Conservation (phyloP, 495 filamentous ascomycete genomes). For the Lasiosphaeris hirsuta region DNA sequence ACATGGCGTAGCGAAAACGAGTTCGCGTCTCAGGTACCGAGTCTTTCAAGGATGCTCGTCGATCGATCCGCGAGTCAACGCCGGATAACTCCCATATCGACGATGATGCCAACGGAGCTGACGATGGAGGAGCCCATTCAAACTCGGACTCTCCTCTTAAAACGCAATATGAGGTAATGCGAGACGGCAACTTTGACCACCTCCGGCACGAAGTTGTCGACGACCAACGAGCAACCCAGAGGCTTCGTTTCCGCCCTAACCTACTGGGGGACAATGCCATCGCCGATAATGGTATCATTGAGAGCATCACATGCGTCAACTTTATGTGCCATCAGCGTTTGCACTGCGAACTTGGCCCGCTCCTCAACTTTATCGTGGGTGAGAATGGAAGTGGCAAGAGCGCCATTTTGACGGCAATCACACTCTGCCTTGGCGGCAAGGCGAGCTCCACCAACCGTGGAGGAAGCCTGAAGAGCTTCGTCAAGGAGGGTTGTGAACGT, state of each 20-base stretch:
- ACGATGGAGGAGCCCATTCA: not conserved
- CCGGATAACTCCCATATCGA: conserved; percentile 23
- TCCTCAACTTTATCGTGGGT: conserved; percentile 97
- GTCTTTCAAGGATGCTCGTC: conserved; percentile 20
- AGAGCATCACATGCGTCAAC: conserved; percentile 79
- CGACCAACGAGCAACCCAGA: conserved; percentile 69
- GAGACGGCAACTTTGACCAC: conserved; percentile 52
- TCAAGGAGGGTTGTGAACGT: conserved; percentile 80
- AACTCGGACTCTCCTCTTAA: conserved; percentile 33
- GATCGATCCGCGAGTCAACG: conserved; percentile 21
- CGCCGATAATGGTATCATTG: conserved; percentile 79
- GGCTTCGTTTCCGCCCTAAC: conserved; percentile 54
- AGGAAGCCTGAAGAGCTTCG: conserved; percentile 84
- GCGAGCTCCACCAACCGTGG: conserved; percentile 94
- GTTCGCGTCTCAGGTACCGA: conserved; percentile 36
- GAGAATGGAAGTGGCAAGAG: conserved; percentile 99
- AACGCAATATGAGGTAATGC: conserved; percentile 49
- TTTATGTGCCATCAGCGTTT: conserved; percentile 93
- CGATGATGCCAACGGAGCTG: conserved; percentile 33
- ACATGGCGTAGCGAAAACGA: conserved; percentile 39
- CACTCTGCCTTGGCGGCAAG: conserved; percentile 89
- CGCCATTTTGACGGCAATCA: conserved; percentile 91
- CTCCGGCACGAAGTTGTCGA: conserved; percentile 53
- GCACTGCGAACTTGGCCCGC: conserved; percentile 75
- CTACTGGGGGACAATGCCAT: conserved; percentile 62